Conservation (phyloP, 169 alveolate species). For the Cryptosporidium baileyi region DNA sequence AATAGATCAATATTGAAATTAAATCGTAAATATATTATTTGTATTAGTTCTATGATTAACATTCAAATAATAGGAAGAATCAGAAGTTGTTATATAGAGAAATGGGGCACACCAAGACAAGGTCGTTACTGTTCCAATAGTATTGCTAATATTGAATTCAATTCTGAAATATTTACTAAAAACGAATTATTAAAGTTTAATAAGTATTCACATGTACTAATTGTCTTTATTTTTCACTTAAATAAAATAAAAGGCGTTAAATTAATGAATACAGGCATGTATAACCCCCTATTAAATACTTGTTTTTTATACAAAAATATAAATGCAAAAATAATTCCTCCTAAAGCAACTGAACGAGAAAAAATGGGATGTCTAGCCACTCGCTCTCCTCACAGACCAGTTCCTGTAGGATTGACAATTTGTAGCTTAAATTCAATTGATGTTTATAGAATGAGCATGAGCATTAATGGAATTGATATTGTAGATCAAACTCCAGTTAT, state of each 20-base stretch:
- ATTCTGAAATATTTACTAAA: neutral
- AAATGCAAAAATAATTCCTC: slow-evolving; percentile 55
- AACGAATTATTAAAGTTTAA: neutral
- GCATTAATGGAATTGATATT: slow-evolving; percentile 13
- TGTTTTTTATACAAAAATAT: neutral
- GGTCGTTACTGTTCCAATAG: slow-evolving; percentile 3
- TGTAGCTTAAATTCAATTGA: neutral
- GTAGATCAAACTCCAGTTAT: slow-evolving; percentile 35
- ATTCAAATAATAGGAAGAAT: slow-evolving; percentile 5
- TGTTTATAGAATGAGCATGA: neutral
- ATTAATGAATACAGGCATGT: neutral
- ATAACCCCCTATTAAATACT: neutral
- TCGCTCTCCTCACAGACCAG: slow-evolving; percentile 50
- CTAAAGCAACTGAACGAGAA: slow-evolving; percentile 17
- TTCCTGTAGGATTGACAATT: slow-evolving; percentile 23
- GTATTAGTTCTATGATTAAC: neutral
- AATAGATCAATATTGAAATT: too few relatives aligned
- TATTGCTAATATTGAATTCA: slow-evolving; percentile 4
- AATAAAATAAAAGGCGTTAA: neutral
- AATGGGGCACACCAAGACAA: slow-evolving; percentile 63
- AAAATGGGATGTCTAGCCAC: slow-evolving; percentile 54
- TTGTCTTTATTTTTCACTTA: slow-evolving; percentile 14
- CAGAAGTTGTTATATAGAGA: slow-evolving; percentile 26
- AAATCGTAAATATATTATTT: neutral
- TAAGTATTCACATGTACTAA: neutral